Base-by-base conservation (phyloP, 2,329 filamentous ascomycete species). In the Neonectria hederae region DNA sequence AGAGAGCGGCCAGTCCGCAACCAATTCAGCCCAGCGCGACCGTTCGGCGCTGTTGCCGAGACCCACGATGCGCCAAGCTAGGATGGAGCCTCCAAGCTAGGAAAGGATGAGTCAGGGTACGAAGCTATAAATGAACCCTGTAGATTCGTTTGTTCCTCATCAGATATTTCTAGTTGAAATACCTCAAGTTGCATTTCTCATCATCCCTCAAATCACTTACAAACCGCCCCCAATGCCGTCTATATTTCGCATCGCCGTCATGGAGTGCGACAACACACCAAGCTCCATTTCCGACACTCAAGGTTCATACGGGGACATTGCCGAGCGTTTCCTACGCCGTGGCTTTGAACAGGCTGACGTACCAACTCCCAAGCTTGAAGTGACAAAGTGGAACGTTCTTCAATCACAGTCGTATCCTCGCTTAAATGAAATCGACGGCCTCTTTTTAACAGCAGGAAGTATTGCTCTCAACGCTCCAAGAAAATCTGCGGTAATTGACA, bases 391-490 rank as follows among this genome's bases (percentile, higher is more conserved):
- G 55, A 48, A 58, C 4, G 22, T 58, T 9, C 17, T 58, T 13
- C 11, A 51, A n/a, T 45, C 10, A 22, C 30, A 51, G 24, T 49
- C 54, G 11, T 58, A 58, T 24, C 55, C 55, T 24, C 7, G 13
- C 2, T 19, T 58, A 10, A 14, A 13, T 2, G 55, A 58, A 10
- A 46, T 51, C 19, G 55, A 58, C 28, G 55, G 19, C 0, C 3
- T 58, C 2, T 58, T 58, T 13, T 58, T 58, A 45, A 58, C 55
- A 11, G 55, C 55, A 22, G 55, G 55, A 42, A 58, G 55, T 58
- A 51, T 17, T 11, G 13, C 17, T 17, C 28, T 8, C 14, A 8
- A 21, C 13, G 5, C 26, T 21, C 17, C 19, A 26, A 13, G 1
- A n/a, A 22, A n/a, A 22, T 30, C 19, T 11, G 17, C 17, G 10